Evolutionary conservation across 352 stramenopile species (phyloP).

Genomic region (Thalassiosira exigua): DNA sequence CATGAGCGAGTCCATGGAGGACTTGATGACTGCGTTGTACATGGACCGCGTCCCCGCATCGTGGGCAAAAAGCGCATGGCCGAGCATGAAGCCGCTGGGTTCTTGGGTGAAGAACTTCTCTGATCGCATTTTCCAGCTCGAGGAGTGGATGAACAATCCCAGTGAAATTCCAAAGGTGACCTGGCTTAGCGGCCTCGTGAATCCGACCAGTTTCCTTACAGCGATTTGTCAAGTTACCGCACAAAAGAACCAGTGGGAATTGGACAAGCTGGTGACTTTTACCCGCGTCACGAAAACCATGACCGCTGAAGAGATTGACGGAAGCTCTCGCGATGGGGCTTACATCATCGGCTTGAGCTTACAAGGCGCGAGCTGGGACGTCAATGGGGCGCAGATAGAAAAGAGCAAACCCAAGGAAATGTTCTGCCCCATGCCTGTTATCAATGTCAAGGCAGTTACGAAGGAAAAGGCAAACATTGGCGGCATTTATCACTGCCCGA

Average conservation of each 20-base stretch:
- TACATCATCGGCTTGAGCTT: constrained; percentile 94
- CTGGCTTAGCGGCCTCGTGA: constrained; percentile 94
- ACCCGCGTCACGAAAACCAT: constrained; percentile 96
- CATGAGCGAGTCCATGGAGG: constrained; percentile 97
- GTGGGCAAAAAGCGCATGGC: constrained; percentile 95
- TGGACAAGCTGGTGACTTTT: constrained; percentile 97
- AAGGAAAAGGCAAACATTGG: constrained; percentile 93
- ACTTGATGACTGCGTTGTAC: constrained; percentile 93
- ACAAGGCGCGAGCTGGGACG: constrained; percentile 96
- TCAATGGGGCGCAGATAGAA: constrained; percentile 91
- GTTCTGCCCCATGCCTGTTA: constrained; percentile 96
- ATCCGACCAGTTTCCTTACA: constrained; percentile 96
- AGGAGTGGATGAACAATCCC: constrained; percentile 96
- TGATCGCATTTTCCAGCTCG: constrained; percentile 91
- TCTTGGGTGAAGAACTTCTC: constrained; percentile 95
- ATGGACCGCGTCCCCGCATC: constrained; percentile 88
- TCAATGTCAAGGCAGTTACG: constrained; percentile 96
- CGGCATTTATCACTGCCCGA: constrained; percentile 94
- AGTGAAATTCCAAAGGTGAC: constrained; percentile 95
- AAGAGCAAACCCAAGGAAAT: constrained; percentile 97
- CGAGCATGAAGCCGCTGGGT: constrained; percentile 89
- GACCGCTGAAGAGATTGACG: constrained; percentile 87
- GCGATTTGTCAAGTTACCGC: constrained; percentile 97
- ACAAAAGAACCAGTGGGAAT: constrained; percentile 96
- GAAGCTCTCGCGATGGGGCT: constrained; percentile 90